These are phyloP conservation scores for Curvularia verruculosa DNA, from an alignment of 2,329 filamentous ascomycete genomes.

Conservation along the genomic window DNA sequence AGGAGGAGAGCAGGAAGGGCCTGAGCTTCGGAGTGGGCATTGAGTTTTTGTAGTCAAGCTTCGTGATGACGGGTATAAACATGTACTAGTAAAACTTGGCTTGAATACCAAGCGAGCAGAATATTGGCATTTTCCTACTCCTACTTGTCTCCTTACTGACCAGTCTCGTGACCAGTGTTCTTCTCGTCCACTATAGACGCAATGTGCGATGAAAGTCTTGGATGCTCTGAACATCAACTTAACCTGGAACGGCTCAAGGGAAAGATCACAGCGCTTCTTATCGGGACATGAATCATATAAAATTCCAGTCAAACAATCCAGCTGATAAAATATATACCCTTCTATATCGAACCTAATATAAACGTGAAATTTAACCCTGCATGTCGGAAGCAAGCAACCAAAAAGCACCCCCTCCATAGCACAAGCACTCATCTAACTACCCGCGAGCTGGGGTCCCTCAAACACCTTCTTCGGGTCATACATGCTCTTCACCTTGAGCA, in stretches of 20 bases:
- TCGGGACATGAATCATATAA: neutral
- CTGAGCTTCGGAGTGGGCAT: conserved; percentile 95
- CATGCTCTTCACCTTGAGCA: conserved; percentile 42
- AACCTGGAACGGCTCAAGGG: neutral
- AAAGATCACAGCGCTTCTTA: neutral
- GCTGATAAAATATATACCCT: neutral
- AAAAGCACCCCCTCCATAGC: neutral
- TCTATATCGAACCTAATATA: neutral
- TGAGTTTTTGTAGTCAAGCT: conserved; percentile 75
- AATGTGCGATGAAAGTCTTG: too few relatives aligned
- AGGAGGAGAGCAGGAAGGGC: conserved; percentile 89
- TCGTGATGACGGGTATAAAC: neutral
- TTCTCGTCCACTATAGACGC: neutral
- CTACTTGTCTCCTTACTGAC: neutral
- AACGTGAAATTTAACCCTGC: neutral
- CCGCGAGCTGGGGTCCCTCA: conserved; percentile 35
- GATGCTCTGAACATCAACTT: neutral
- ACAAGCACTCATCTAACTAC: conserved; percentile 1
- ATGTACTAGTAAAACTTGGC: conserved; percentile 14
- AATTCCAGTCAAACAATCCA: too few relatives aligned
- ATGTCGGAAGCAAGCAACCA: too few relatives aligned
- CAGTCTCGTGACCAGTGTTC: neutral
- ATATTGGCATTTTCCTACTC: conserved; percentile 3
- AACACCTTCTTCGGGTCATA: conserved; percentile 45
- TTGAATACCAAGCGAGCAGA: conserved; percentile 10